Percentiles rank a stretch among this genome's conserved stretches.
Conservation (phyloP, 805 yeast species). For the Jamesozyma hellenica region DNA sequence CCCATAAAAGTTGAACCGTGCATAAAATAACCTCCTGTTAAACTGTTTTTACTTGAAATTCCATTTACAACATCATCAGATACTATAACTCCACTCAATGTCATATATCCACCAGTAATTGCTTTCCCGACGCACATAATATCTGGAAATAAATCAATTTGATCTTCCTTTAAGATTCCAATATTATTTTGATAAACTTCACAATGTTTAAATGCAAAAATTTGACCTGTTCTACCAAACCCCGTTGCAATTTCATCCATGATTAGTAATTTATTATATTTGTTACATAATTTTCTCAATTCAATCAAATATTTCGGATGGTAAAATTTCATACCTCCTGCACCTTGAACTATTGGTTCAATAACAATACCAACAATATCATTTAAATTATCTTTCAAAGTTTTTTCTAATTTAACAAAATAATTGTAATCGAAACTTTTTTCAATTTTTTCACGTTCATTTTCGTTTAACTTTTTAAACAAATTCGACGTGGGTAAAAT, state of each 20-base stretch:
- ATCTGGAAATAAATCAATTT: conserved; percentile 18
- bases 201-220: conserved; percentile 31
- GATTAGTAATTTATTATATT: conserved; percentile 12
- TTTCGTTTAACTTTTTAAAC: neutral
- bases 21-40: conserved; percentile 20
- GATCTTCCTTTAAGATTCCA: conserved; percentile 6
- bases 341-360: conserved; percentile 34
- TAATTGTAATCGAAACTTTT: too few relatives aligned
- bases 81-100: conserved; percentile 18
- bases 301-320: conserved; percentile 27
- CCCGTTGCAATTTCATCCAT: conserved; percentile 34
- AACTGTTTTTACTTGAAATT: conserved; percentile 11
- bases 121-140: conserved; percentile 22
- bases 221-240: conserved; percentile 30
- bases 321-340: conserved; percentile 32
- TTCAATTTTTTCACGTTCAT: too few relatives aligned
- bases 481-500: conserved; percentile 10
- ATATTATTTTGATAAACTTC: conserved; percentile 8
- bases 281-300: conserved; percentile 13
- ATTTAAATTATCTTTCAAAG: conserved; percentile 23
- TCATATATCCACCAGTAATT: conserved; percentile 23
- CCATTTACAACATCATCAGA: conserved; percentile 12
- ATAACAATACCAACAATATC: conserved; percentile 30
- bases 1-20: conserved; percentile 27
- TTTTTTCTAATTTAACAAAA: conserved; percentile 20